A percentile compares a stretch with the other conserved stretches of the same genome.
Evolutionary conservation across 2,329 filamentous ascomycete genomes (phyloP).

Genomic region (Paraphoma chrysanthemicola): DNA sequence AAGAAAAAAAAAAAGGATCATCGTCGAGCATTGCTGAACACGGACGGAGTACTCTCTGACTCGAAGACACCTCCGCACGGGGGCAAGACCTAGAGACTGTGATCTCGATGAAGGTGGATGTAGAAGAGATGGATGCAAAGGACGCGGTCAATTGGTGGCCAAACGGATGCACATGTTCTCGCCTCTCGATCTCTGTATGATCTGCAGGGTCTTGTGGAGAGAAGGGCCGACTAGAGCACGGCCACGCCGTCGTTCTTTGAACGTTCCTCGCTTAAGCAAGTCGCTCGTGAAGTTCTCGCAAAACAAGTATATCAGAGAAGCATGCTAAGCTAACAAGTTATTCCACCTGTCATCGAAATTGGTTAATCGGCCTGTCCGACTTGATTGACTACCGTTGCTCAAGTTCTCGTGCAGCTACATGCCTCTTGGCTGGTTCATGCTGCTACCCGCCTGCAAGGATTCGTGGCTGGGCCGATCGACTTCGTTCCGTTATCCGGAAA

Average conservation of each 20-base stretch:
- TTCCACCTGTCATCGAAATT: no score
- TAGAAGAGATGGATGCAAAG: background rate
- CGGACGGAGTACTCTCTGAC: background rate
- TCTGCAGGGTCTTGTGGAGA: background rate
- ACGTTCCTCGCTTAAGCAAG: background rate
- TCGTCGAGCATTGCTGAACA: background rate
- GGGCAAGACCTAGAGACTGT: background rate
- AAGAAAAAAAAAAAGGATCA: background rate
- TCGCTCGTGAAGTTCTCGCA: no score
- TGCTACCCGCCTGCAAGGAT: background rate
- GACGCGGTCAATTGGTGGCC: background rate
- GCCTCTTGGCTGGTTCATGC: background rate
- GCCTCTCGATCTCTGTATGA: background rate
- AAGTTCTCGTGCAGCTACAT: background rate
- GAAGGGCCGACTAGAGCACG: background rate
- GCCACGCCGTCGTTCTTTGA: background rate
- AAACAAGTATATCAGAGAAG: no score
- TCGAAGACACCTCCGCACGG: background rate
- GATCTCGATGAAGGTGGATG: background rate
- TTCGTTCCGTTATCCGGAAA: background rate
- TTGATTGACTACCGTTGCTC: background rate
- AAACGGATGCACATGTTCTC: background rate
- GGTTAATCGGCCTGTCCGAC: background rate
- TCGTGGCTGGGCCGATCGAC: background rate
- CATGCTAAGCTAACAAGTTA: no score